Evolutionary conservation across 179 eudicot species (phyloP).

Genomic region (Patellifolia procumbens): DNA sequence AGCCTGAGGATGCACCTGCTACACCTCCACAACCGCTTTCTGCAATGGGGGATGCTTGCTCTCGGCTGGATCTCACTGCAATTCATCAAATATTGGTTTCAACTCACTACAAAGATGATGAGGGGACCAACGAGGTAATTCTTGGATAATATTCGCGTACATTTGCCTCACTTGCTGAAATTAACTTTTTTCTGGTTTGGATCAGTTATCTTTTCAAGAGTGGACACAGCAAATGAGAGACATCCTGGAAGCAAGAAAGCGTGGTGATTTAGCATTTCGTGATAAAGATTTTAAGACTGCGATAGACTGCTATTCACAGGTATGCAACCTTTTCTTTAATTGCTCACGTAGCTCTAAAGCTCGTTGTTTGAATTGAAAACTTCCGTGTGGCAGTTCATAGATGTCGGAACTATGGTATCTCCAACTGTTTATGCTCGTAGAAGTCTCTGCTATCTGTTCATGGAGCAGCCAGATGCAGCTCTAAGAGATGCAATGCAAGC

Average conservation of each 20-base stretch:
- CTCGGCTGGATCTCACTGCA: conserved; percentile 87
- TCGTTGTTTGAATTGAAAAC: conserved; percentile 4
- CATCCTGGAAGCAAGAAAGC: conserved; percentile 86
- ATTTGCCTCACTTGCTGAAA: conserved; percentile 1
- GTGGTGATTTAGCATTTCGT: conserved; percentile 90
- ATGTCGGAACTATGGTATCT: conserved; percentile 89
- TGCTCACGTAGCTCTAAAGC: neutral
- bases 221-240: conserved; percentile 99
- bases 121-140: conserved; percentile 86
- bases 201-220: conserved; percentile 92
- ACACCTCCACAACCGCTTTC: conserved; percentile 81
- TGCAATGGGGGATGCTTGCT: conserved; percentile 94
- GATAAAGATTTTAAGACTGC: conserved; percentile 92
- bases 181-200: conserved; percentile 11
- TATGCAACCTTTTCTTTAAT: conserved; percentile 19
- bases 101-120: conserved; percentile 89
- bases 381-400: conserved; percentile 68
- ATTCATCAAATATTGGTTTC: conserved; percentile 83
- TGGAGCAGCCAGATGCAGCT: conserved; percentile 92
- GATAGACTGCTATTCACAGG: conserved; percentile 97
- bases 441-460: conserved; percentile 75
- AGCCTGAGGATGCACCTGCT: conserved; percentile 73
- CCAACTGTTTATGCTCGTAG: conserved; percentile 88
- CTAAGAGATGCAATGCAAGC: conserved; percentile 97
- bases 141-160: conserved; percentile 6